Conservation (phyloP, 305 asterid species). For the Fraxinus floribunda region DNA sequence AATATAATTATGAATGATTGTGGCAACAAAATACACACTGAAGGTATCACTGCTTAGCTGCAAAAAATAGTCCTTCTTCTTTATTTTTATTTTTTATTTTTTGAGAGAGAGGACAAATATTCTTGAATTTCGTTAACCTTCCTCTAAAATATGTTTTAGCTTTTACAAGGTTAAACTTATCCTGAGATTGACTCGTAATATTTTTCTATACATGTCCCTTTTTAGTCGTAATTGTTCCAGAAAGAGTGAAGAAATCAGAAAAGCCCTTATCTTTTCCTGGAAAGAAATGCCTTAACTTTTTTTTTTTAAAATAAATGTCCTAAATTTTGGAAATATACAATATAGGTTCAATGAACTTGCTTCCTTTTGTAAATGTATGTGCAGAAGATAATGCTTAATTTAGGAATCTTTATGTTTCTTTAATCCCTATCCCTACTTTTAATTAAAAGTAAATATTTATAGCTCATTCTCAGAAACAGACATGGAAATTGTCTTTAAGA, state of each 20-base stretch:
- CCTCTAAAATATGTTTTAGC: neutral
- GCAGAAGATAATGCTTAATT: constrained; percentile 26
- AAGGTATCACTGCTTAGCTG: neutral
- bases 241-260: constrained; percentile 26
- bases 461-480: neutral
- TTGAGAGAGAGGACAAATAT: neutral
- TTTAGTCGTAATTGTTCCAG: neutral
- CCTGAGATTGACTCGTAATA: neutral
- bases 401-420: neutral
- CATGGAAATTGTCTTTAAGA: neutral
- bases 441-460: neutral
- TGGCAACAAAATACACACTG: neutral
- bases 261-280: constrained; percentile 17
- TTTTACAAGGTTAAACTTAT: neutral
- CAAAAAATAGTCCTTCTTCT: neutral
- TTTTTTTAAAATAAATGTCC: neutral
- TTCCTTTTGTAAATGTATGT: neutral
- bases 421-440: neutral
- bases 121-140: neutral
- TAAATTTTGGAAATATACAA: neutral
- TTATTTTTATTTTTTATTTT: too few relatives aligned
- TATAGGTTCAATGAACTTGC: constrained; percentile 34
- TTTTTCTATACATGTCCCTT: neutral
- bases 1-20: neutral
- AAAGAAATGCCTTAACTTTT: neutral